Conservation (phyloP, 805 yeast genomes). For the Maudiozyma turicensis region DNA sequence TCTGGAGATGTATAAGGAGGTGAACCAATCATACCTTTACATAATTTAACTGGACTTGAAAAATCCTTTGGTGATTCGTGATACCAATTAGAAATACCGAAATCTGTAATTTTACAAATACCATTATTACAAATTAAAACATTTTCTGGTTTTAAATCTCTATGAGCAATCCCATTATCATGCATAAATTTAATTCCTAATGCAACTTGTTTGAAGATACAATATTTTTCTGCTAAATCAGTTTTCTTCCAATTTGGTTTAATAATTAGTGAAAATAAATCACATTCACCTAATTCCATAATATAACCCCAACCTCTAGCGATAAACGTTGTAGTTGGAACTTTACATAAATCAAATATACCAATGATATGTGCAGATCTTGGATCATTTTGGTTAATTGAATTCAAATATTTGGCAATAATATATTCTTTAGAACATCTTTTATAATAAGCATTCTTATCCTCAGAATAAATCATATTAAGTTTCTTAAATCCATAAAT, state of each 20-base stretch:
- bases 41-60: constrained; percentile 29
- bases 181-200: constrained; percentile 56
- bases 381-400: neutral
- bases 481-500: constrained; percentile 59
- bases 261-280: constrained; percentile 45
- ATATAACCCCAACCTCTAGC: constrained; percentile 71
- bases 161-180: constrained; percentile 56
- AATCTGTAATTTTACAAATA: constrained; percentile 59
- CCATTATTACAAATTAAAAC: constrained; percentile 52
- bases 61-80: constrained; percentile 45
- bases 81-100: constrained; percentile 64
- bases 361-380: constrained; percentile 7
- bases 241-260: constrained; percentile 51
- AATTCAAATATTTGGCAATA: constrained; percentile 42
- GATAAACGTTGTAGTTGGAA: constrained; percentile 45
- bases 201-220: constrained; percentile 60
- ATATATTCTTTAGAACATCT: constrained; percentile 57
- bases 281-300: constrained; percentile 58
- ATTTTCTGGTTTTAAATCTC: constrained; percentile 71
- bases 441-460: constrained; percentile 52
- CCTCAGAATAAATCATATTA: constrained; percentile 48
- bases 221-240: constrained; percentile 43
- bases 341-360: constrained; percentile 23
- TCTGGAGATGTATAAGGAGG: constrained; percentile 81
- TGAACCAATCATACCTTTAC: constrained; percentile 55